These are phyloP conservation scores for Diaporthe longicolla DNA, from an alignment of 2,329 filamentous ascomycete species.

Conservation along the genomic window DNA sequence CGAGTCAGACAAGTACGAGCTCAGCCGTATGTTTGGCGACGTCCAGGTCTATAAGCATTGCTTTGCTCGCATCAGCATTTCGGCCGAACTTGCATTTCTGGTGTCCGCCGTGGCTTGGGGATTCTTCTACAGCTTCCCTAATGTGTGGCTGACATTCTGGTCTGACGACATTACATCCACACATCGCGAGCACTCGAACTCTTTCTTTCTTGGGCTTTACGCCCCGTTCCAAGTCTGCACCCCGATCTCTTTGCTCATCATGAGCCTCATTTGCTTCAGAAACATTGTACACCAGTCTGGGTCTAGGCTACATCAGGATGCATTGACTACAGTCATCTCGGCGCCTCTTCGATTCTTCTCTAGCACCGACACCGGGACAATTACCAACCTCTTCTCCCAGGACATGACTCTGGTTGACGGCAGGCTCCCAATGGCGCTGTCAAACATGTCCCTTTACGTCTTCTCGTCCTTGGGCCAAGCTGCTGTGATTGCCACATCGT, in stretches of 20 bases:
- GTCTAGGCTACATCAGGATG: constrained; percentile 45
- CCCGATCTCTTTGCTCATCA: not conserved
- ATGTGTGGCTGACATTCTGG: constrained; percentile 49
- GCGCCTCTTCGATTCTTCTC: constrained; percentile 49
- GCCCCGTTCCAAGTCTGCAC: constrained; percentile 1
- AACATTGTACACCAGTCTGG: constrained; percentile 11
- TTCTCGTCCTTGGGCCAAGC: constrained; percentile 21
- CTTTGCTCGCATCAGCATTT: constrained; percentile 47
- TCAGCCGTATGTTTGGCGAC: constrained; percentile 25
- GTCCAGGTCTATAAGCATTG: constrained; percentile 54
- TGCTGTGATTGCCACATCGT: constrained; percentile 11
- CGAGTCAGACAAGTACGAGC: not conserved
- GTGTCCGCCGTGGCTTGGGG: constrained; percentile 44
- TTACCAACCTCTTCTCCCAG: constrained; percentile 49
- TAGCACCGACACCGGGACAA: constrained; percentile 46
- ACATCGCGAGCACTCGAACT: not conserved
- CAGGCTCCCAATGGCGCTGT: constrained; percentile 52
- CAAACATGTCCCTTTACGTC: constrained; percentile 44
- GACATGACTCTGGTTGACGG: constrained; percentile 58
- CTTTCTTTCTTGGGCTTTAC: constrained; percentile 5
- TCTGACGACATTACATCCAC: constrained; percentile 1
- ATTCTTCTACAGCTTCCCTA: constrained; percentile 49
- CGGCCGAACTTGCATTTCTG: constrained; percentile 43
- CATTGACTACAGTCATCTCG: constrained; percentile 51
- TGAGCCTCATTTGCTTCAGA: not conserved